Evolutionary conservation across 371 early-diverging fungal species (phyloP).

Genomic region (Mortierella sp.): DNA sequence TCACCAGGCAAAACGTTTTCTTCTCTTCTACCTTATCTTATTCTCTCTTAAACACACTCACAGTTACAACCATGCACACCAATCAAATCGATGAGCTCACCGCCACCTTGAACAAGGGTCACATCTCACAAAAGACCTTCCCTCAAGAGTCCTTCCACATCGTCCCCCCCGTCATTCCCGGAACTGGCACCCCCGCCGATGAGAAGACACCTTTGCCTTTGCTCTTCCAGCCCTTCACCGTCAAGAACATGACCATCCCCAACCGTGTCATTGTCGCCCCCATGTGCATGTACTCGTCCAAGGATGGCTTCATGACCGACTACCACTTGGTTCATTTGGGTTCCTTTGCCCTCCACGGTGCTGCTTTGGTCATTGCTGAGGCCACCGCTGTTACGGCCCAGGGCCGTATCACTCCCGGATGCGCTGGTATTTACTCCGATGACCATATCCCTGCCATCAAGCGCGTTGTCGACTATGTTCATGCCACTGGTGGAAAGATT

Average conservation of each 20-base stretch:
- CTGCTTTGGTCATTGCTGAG: constrained; percentile 84
- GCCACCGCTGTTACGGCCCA: constrained; percentile 81
- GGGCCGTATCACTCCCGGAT: constrained; percentile 85
- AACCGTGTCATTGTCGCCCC: constrained; percentile 88
- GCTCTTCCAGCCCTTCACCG: constrained; percentile 76
- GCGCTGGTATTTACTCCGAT: constrained; percentile 87
- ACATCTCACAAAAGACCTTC: constrained; percentile 5
- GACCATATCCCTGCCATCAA: constrained; percentile 78
- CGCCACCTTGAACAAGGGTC: constrained; percentile 1
- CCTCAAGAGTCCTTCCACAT: constrained; percentile 27
- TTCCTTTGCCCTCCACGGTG: constrained; percentile 80
- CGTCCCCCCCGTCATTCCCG: constrained; percentile 3
- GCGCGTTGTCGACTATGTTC: constrained; percentile 79
- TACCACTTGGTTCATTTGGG: constrained; percentile 83
- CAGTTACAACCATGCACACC: not conserved
- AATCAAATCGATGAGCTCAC: not conserved
- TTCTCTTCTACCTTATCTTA: too few relatives aligned
- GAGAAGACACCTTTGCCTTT: constrained; percentile 13
- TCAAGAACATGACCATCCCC: constrained; percentile 72
- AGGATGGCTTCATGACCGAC: constrained; percentile 69
- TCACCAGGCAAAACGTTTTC: not conserved
- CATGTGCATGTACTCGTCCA: constrained; percentile 78
- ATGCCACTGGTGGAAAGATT: constrained; percentile 71
- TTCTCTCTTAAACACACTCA: not conserved
- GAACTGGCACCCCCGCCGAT: not conserved